Evolutionary conservation across 2,329 filamentous ascomycete genomes (phyloP), one percentile per base, ranked within the genome.

Genomic region (Colletotrichum sp.): DNA sequence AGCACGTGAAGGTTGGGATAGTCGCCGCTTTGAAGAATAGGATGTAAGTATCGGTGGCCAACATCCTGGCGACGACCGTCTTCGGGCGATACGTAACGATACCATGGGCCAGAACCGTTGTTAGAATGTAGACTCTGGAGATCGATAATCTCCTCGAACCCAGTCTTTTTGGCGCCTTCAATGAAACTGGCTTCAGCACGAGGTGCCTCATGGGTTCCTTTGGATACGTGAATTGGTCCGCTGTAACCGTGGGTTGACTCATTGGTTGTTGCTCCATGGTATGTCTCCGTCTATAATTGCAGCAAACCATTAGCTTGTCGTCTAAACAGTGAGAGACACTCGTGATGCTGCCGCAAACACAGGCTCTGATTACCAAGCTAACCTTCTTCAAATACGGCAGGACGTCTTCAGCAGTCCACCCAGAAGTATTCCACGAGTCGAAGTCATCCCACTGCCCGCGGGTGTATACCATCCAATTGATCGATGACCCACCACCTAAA

Each of bases 221-320:
- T 84, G 3, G 86, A 88, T 24, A 92, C 81, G 63, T 89, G 81
- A 39, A 90, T 84, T 0, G 89, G 89, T 0, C 89, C 89, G 52
- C 86, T 81, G 60, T 85, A 79, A 4, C 90, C 90, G 77, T 91
- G 90, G 3, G 77, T 78, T 6, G 71, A 71, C 13, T 81, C 81
- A 43, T 84, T 83, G 3, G 83, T 80, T 71, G 85, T 87, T 79
- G 30, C 30, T n/a, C 59, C 30, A 2, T 63, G 59, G 7, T 63
- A 63, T 14, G 59, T 63, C 26, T 63, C 59, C 2, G 59, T 36
- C 59, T 63, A 32, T 30, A 21, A n/a, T 13, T 21, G 7, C 16
- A 30, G 2, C 8, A 32, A 13, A 3, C 2, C 5, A 7, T 63
- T 34, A 63, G 7, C 16, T 21, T 21, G 9, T 30, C 18, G 6